Conservation (phyloP, 108 stramenopile species). For the Licmophora abbreviata region DNA sequence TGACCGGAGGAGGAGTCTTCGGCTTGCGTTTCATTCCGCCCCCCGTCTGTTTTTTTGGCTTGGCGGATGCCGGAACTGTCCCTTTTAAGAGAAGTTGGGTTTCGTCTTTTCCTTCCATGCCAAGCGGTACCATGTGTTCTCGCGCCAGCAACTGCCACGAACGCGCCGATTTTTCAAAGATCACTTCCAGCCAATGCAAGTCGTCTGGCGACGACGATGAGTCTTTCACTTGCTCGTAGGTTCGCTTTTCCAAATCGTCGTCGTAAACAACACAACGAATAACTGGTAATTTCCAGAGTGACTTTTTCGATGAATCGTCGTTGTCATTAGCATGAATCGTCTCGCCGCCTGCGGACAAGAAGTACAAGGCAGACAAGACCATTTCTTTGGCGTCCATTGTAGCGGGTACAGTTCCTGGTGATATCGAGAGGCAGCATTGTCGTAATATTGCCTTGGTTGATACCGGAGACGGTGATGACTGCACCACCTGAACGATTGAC, state of each 20-base stretch:
- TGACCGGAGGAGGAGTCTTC: no score
- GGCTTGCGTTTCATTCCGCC: no score
- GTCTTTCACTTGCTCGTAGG: constrained; percentile 18
- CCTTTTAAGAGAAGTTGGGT: constrained; percentile 18
- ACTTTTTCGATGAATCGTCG: constrained; percentile 3
- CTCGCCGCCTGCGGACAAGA: constrained; percentile 22
- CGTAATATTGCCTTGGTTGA: constrained; percentile 47
- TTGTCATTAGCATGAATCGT: background rate
- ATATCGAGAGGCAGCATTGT: constrained; percentile 42
- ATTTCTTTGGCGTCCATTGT: constrained; percentile 71
- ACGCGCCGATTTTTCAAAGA: constrained; percentile 21
- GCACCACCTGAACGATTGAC: constrained; percentile 15
- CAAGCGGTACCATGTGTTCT: constrained; percentile 16
- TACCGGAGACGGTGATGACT: constrained; percentile 8
- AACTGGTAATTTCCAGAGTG: constrained; percentile 19
- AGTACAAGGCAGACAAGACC: constrained; percentile 55
- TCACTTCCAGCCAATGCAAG: constrained; percentile 19
- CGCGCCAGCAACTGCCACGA: constrained; percentile 28
- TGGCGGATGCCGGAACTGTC: constrained; percentile 15
- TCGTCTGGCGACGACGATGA: constrained; percentile 4
- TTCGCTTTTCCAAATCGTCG: constrained; percentile 31
- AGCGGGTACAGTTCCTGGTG: constrained; percentile 56
- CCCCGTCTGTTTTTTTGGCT: constrained; percentile 6
- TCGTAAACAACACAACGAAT: constrained; percentile 18
- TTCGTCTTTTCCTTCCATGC: constrained; percentile 17